Evolutionary conservation across 805 yeast genomes (phyloP).

Genomic region (Torulaspora microellipsoides): DNA sequence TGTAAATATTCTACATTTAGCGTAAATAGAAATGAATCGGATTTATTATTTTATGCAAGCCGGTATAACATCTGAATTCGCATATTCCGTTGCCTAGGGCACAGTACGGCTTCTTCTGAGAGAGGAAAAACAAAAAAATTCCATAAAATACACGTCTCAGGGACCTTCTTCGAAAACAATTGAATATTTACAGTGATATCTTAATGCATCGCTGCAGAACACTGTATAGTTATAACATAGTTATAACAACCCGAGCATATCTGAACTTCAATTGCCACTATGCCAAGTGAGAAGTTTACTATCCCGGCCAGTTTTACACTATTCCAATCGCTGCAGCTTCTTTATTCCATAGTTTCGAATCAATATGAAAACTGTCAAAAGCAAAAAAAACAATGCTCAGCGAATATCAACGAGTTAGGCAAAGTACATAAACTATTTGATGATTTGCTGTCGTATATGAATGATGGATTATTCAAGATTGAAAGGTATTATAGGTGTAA

Average conservation of each 20-base stretch:
- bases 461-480: constrained; percentile 25
- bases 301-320: constrained; percentile 30
- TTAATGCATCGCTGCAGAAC: background rate
- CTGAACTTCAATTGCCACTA: constrained; percentile 3
- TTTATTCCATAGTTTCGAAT: constrained; percentile 26
- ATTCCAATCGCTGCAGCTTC: constrained; percentile 27
- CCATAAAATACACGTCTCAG: no score
- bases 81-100: no score
- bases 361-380: constrained; percentile 20
- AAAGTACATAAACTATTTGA: constrained; percentile 18
- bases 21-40: no score
- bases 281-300: constrained; percentile 26
- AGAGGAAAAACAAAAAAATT: no score
- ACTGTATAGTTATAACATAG: background rate
- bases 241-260: no score
- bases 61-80: no score
- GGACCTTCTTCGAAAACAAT: background rate
- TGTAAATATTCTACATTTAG: no score
- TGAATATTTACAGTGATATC: background rate
- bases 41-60: background rate
- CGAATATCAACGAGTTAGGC: constrained; percentile 7
- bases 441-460: constrained; percentile 20
- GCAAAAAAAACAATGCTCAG: constrained; percentile 9
- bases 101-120: no score
- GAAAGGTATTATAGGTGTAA: constrained; percentile 20